These are phyloP conservation scores for Cochlearia excelsa DNA, from an alignment of 345 rosid genomes.

Conservation along the genomic window DNA sequence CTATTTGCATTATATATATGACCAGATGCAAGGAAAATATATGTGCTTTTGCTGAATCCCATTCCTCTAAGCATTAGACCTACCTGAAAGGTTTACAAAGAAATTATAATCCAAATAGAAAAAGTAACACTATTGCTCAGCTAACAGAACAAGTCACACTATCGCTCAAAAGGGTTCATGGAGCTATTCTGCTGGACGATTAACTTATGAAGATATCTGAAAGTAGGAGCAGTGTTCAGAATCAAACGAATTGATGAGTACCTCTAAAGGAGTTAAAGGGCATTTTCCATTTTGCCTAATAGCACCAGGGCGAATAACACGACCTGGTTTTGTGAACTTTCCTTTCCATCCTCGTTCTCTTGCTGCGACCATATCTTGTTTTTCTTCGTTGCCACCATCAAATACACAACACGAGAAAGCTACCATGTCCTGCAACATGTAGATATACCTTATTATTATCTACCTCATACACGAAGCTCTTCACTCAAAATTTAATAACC, in stretches of 20 bases:
- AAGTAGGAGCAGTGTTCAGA: constrained; percentile 14
- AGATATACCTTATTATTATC: background rate
- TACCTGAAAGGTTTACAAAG: constrained; percentile 49
- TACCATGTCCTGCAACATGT: constrained; percentile 84
- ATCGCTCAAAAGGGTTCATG: constrained; percentile 12
- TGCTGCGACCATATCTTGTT: constrained; percentile 79
- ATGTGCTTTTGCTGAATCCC: constrained; percentile 88
- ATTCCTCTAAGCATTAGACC: constrained; percentile 99
- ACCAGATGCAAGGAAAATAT: constrained; percentile 90
- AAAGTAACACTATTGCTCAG: constrained; percentile 1
- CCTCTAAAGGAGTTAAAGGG: constrained; percentile 98
- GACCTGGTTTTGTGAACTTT: constrained; percentile 95
- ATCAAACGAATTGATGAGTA: constrained; percentile 27
- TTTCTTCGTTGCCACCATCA: constrained; percentile 94
- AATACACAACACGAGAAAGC: constrained; percentile 99
- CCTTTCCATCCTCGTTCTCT: constrained; percentile 99
- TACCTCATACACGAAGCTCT: constrained; percentile 13
- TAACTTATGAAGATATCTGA: constrained; percentile 8
- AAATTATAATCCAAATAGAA: constrained; percentile 22
- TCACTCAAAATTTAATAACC: constrained; percentile 1
- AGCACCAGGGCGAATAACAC: constrained; percentile 95
- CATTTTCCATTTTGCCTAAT: constrained; percentile 95
- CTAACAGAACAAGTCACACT: background rate
- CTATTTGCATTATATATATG: constrained; percentile 85
- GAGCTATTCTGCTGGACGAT: constrained; percentile 17